Percentiles rank a stretch among this genome's conserved stretches.
These are phyloP conservation scores for Cicer yamashitae DNA, from an alignment of 306 rosid species.

Conservation along the genomic window DNA sequence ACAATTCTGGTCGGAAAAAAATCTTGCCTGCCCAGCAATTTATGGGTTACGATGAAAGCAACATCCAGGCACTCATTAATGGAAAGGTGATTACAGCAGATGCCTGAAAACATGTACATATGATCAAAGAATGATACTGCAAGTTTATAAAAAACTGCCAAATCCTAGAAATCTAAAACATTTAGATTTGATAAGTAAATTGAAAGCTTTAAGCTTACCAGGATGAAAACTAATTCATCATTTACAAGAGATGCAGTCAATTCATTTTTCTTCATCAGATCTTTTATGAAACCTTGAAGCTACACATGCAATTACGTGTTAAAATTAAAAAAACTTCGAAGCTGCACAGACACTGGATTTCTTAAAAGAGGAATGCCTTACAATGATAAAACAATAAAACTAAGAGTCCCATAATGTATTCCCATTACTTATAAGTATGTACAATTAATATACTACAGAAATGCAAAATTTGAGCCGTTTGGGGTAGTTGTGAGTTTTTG, in stretches of 20 bases:
- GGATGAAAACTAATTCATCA: constrained; percentile 70
- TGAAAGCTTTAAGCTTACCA: constrained; percentile 62
- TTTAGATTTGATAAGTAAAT: constrained; percentile 10
- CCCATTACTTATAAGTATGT: background rate
- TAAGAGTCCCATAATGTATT: background rate
- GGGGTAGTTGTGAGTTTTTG: no score
- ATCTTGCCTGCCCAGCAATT: constrained; percentile 28
- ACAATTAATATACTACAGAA: background rate
- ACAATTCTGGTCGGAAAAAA: background rate
- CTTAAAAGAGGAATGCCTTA: background rate
- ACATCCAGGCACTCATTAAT: constrained; percentile 73
- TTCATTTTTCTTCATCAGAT: constrained; percentile 69
- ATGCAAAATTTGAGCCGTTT: background rate
- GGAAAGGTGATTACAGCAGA: constrained; percentile 81
- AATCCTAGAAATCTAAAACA: constrained; percentile 9
- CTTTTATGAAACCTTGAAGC: constrained; percentile 78
- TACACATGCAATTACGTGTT: constrained; percentile 42
- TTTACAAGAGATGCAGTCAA: constrained; percentile 66
- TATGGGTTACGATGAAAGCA: constrained; percentile 63
- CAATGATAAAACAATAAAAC: constrained; percentile 36
- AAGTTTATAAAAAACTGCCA: background rate
- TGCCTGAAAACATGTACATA: constrained; percentile 60
- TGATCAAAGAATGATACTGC: constrained; percentile 44
- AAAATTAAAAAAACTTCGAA: constrained; percentile 7
- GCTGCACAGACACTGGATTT: constrained; percentile 18